Evolutionary conservation across 176 grass and related monocot species (phyloP), one percentile per base, ranked within the genome.

Genomic region (Hsuehochloa calcarea): DNA sequence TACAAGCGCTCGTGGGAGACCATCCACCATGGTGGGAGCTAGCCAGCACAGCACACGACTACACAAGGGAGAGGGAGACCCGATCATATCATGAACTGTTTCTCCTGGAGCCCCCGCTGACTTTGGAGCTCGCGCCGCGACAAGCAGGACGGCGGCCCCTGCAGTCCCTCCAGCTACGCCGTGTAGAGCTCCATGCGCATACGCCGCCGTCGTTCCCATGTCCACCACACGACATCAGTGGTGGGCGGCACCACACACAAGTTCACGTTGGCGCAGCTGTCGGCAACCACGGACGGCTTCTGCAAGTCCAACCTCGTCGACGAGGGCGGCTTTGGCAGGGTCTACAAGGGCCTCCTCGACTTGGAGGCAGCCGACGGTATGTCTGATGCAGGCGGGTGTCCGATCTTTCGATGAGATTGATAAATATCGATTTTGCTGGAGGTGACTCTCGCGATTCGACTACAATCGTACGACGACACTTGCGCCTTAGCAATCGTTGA

Each of bases 261-360:
- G 51, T 93, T 93, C 59, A 93, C 82, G 75, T 76, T 86, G 52
- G 50, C 75, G 40, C 81, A 90, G 87, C 64, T 93, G 25, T 87
- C 80, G 5, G 75, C 65, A 26, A 86, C 92, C 10, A 93, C 92
- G 29, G 70, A 85, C 78, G 85, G 73, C 62, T 91, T 93, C 78
- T 31, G 35, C 45, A 41, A 67, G 5, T 79, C 71, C 25, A 93
- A 93, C 79, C 74, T 93, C 16, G 10, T 93, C 27, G 92, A 89
- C 37, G 83, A 93, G 85, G 92, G 88, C 25, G 92, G 92, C 41
- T 93, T 93, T 34, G 92, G 92, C 66, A 91, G 73, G 82, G 92
- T 93, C n/a, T 93, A 88, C 85, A 82, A 55, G 29, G 89, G 92
- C 3, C 55, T 22, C 2, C 75, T 90, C 74, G 65, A 17, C 75